Base-by-base conservation (phyloP, 257 asterid genomes). In the Knoxia roxburghii region DNA sequence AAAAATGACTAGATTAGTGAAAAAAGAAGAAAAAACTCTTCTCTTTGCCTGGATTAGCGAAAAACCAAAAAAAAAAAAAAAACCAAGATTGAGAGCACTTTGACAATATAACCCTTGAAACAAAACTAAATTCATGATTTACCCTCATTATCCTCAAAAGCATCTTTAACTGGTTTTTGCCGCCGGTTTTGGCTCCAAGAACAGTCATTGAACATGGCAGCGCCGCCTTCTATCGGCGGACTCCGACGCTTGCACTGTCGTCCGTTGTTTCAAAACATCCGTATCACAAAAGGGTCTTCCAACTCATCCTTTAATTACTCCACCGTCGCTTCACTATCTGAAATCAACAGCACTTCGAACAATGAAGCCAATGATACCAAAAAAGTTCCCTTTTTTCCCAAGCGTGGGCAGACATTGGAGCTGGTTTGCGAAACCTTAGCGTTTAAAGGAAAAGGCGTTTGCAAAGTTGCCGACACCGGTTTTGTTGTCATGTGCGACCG, bases 401-500 rank as follows among this genome's bases (percentile, higher is more conserved):
- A 89, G 82, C 79, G 89, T 77, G 98, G 97, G 45, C 91, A 92
- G 81, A 89, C 88, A 1, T 72, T 92, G 77, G 95, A 89, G 84
- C 82, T 89, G 55, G 91, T 80, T 7, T 89, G 98, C 63, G 97
- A 92, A 85, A 79, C 84, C 72, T 81, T 92, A 64, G 98, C 96
- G 52, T 93, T 78, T 73, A 93, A 93, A 81, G 98, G 96, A 46
- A 89, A 88, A 72, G 98, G 98, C 5, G 48, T 89, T 63, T 93
- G 98, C 68, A 93, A 85, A 78, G 98, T 93, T 33, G 79, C 86
- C 7, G 91, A 83, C 37, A 79, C 94, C 23, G 97, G 97, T 17
- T 93, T 78, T 72, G 71, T 93, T 45, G 81, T 93, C 72, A 83
- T 93, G 96, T 89, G 96, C 72, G 97, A 89, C 68, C 89, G 95